Evolutionary conservation across 768 basidiomycete species (phyloP).

Genomic region (Polyporus arcularius): DNA sequence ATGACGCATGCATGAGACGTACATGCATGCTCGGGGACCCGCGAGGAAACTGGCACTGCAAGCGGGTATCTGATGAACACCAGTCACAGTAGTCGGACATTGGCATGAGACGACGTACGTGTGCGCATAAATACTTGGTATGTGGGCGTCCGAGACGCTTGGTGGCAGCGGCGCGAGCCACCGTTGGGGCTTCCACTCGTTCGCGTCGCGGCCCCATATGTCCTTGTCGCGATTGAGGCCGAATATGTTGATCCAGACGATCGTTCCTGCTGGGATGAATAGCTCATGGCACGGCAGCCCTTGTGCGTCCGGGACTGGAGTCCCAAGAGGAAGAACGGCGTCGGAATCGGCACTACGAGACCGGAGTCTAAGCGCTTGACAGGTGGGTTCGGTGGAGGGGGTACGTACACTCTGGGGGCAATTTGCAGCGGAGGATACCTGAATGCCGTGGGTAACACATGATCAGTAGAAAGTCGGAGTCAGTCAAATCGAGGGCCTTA

Average conservation of each 20-base stretch:
- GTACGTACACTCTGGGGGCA: conserved; percentile 1
- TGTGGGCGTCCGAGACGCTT: conserved; percentile 5
- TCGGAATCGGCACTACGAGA: not conserved
- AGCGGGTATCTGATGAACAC: not conserved
- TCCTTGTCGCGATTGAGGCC: conserved; percentile 4
- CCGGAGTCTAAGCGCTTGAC: not conserved
- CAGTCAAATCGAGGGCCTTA: not conserved
- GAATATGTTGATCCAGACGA: conserved; percentile 7
- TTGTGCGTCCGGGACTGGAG: not conserved
- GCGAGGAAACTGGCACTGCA: conserved; percentile 9
- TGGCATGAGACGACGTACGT: not conserved
- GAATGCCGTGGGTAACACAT: not conserved
- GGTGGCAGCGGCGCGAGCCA: conserved; percentile 13
- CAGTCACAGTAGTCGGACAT: no score
- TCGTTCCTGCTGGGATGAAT: conserved; percentile 3
- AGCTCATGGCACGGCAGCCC: conserved; percentile 1
- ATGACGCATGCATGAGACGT: not conserved
- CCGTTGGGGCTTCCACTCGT: conserved; percentile 14
- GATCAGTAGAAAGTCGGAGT: not conserved
- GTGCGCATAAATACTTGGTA: conserved; percentile 7
- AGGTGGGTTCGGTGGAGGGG: no score
- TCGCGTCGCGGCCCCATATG: conserved; percentile 9
- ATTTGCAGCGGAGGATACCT: conserved; percentile 6
- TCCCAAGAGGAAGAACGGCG: conserved; percentile 4
- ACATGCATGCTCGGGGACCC: conserved; percentile 6